Evolutionary conservation across 2,329 filamentous ascomycete species (phyloP).

Genomic region (Colletotrichum eremochloae): DNA sequence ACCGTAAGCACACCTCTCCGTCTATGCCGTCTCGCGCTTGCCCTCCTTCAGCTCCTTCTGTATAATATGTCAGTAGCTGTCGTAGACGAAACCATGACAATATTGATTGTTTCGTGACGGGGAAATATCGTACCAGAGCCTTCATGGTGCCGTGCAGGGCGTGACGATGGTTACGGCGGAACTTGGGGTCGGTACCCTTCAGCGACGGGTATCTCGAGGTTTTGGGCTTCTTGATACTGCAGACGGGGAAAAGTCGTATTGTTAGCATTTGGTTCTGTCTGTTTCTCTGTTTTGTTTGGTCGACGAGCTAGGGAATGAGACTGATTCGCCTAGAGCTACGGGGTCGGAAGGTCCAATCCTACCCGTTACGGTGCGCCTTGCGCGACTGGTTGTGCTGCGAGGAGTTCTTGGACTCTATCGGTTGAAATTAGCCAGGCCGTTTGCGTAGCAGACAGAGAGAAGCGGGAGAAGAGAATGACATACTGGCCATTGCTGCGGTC

Average conservation of each 20-base stretch:
- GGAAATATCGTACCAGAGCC: constrained; percentile 82
- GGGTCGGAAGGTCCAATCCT: constrained; percentile 57
- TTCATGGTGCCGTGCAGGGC: constrained; percentile 99
- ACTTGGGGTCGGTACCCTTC: constrained; percentile 99
- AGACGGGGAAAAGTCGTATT: constrained; percentile 6
- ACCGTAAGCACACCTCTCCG: constrained; percentile 17
- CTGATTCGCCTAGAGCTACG: background rate
- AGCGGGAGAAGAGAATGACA: constrained; percentile 42
- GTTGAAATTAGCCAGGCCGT: constrained; percentile 12
- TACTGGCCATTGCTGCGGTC: constrained; percentile 58
- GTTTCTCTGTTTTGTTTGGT: background rate
- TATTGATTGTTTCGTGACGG: background rate
- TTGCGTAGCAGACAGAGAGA: constrained; percentile 46
- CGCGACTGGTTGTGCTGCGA: constrained; percentile 98
- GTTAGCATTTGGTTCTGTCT: constrained; percentile 13
- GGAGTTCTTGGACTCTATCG: constrained; percentile 98
- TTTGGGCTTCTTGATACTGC: constrained; percentile 99
- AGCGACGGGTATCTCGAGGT: constrained; percentile 98
- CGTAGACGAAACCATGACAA: background rate
- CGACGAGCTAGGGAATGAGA: background rate
- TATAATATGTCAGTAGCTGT: constrained; percentile 52
- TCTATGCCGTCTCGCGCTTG: constrained; percentile 88
- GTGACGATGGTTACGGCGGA: constrained; percentile 99
- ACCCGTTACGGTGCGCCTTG: constrained; percentile 99
- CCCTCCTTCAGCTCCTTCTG: constrained; percentile 99